These are phyloP conservation scores for Epichloe elymi DNA, from an alignment of 2,329 filamentous ascomycete genomes.

Conservation along the genomic window DNA sequence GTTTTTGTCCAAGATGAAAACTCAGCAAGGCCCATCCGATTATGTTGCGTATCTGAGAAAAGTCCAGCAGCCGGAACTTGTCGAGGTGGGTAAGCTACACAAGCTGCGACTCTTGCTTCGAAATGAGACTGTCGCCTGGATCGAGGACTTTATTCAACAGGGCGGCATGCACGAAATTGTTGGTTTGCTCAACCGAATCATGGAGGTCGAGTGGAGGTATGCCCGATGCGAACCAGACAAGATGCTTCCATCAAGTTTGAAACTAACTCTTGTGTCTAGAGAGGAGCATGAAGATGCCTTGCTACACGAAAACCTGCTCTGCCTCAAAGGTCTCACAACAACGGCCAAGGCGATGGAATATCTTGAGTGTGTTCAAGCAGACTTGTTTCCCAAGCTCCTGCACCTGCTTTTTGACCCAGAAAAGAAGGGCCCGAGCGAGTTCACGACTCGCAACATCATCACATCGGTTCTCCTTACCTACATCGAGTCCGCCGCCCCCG, in stretches of 20 bases:
- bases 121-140: conserved; percentile 94
- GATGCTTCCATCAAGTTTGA: background rate
- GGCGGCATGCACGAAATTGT: conserved; percentile 91
- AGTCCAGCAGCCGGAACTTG: conserved; percentile 64
- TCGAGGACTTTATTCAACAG: conserved; percentile 77
- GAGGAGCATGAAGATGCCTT: conserved; percentile 94
- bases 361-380: conserved; percentile 63
- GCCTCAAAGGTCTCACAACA: conserved; percentile 87
- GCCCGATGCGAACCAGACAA: background rate
- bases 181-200: conserved; percentile 73
- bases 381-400: conserved; percentile 74
- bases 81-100: conserved; percentile 91
- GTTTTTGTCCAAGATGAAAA: conserved; percentile 56
- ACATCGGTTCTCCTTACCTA: conserved; percentile 83
- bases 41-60: conserved; percentile 79
- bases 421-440: conserved; percentile 94
- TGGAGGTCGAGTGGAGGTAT: conserved; percentile 90
- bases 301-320: conserved; percentile 82
- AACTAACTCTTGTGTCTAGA: conserved; percentile 28
- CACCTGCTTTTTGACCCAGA: conserved; percentile 94
- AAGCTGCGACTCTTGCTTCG: conserved; percentile 80
- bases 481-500: conserved; percentile 51
- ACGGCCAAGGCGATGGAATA: conserved; percentile 76
- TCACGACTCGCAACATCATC: conserved; percentile 82
- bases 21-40: conserved; percentile 62